Base-by-base conservation (phyloP, 345 rosid species). In the Melaleuca quinquenervia region DNA sequence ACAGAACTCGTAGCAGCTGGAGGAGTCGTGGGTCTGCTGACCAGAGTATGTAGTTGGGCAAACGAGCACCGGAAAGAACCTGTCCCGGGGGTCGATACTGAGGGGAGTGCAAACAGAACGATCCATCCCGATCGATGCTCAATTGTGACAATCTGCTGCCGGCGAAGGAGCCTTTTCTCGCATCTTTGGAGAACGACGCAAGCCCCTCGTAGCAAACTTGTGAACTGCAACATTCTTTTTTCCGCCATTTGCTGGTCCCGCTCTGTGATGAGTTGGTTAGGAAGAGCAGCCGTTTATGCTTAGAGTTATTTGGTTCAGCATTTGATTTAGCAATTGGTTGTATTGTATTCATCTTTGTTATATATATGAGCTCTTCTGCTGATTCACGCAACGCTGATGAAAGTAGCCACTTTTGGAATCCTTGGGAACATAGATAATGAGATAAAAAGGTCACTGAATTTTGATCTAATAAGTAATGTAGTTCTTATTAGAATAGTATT, bases 1-100 rank as follows among this genome's bases (percentile, higher is more conserved):
- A 93, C 86, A 92, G 87, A 22, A 87, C 89, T 36, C 98, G 92
- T 87, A 94, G 94, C 89, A 97, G 99, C 90, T 94, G 98, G 98
- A 92, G 90, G 86, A 95, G 97, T 87, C 91, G 92, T 85, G 98
- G 96, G 6, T 85, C 84, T 4, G 41, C 54, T 22, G 75, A 86
- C n/a, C 89, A 86, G 48, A 84, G 84, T 14, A 70, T 84, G 52
- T 87, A 84, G 78, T 50, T 50, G 51, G 36, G 52, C 41, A 49
- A 36, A 55, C 5, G 32, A 52, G 78, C 8, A 20, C 45, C 6
- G 12, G 32, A 32, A 32, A 11, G 3, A 64, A 64, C 76, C 18
- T 6, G 24, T 32, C 76, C 24, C 11, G 10, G 76, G 76, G 45
- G 45, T 64, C 3, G 76, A 32, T 64, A 29, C 45, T 32, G 11